phyloP scores from a whole-genome alignment of 257 asterid genomes.

The Solanum pimpinellifolium region DNA sequence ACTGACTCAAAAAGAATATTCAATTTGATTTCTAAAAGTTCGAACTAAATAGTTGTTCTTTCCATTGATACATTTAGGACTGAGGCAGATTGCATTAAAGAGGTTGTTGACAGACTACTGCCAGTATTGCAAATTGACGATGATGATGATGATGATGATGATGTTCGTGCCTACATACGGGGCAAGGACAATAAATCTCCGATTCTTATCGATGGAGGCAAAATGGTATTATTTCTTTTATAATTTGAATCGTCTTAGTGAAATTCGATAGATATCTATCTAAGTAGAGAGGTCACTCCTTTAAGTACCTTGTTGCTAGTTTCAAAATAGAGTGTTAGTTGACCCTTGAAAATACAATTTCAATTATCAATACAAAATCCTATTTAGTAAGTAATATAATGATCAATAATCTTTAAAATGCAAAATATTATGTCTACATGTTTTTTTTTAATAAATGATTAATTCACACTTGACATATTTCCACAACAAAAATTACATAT shows the following conservation, averaged over 20 bases:
- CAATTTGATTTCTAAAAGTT: background rate
- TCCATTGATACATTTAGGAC: background rate
- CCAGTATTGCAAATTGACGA: background rate
- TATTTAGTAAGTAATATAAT: too few relatives aligned
- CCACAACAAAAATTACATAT: too few relatives aligned
- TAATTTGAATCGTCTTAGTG: background rate
- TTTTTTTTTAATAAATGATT: too few relatives aligned
- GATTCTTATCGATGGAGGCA: background rate
- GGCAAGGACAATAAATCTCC: background rate
- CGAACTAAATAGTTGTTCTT: background rate
- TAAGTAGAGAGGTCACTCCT: too few relatives aligned
- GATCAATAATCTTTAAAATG: too few relatives aligned
- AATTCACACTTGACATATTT: too few relatives aligned
- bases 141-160: background rate
- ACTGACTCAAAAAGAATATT: background rate
- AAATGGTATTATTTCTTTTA: background rate
- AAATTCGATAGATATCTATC: background rate
- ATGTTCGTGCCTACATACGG: background rate
- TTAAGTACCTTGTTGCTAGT: too few relatives aligned
- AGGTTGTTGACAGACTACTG: background rate
- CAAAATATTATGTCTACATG: too few relatives aligned
- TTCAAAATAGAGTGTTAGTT: too few relatives aligned
- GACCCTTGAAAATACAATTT: too few relatives aligned
- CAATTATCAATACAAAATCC: too few relatives aligned
- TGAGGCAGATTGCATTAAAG: background rate